A percentile compares a stretch with the other conserved stretches of the same genome.
These are phyloP conservation scores for Colletotrichum sojae DNA, from an alignment of 2,329 filamentous ascomycete genomes.

Conservation along the genomic window DNA sequence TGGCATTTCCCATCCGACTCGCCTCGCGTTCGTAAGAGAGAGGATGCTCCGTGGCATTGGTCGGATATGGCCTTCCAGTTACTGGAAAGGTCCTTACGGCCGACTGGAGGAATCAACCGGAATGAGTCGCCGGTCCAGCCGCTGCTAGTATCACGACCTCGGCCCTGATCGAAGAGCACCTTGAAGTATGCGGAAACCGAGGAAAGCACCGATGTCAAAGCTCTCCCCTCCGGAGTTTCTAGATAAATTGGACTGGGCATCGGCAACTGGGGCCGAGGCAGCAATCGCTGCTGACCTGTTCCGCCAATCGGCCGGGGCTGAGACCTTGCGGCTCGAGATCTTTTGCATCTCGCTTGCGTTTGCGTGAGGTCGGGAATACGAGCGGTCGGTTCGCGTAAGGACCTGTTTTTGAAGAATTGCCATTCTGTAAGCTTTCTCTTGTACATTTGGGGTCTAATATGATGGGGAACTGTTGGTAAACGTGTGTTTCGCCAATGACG, in stretches of 20 bases:
- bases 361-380: neutral
- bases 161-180: neutral
- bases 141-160: neutral
- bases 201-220: neutral
- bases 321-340: neutral
- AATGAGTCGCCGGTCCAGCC: neutral
- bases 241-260: no score
- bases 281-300: no score
- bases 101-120: neutral
- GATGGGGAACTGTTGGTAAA: neutral
- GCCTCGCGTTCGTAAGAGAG: neutral
- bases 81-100: neutral
- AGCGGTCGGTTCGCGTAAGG: neutral
- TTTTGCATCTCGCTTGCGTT: neutral
- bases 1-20: constrained; percentile 3
- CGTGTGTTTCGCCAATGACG: neutral
- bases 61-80: constrained; percentile 1
- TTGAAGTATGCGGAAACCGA: neutral
- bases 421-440: neutral
- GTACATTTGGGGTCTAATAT: neutral
- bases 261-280: no score
- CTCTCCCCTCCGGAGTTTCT: neutral
- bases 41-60: constrained; percentile 1
- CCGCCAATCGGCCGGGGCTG: no score
- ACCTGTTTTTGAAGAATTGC: constrained; percentile 5